These are phyloP conservation scores for Aspergillus transmontanensis DNA, from an alignment of 2,329 filamentous ascomycete genomes.

Conservation along the genomic window DNA sequence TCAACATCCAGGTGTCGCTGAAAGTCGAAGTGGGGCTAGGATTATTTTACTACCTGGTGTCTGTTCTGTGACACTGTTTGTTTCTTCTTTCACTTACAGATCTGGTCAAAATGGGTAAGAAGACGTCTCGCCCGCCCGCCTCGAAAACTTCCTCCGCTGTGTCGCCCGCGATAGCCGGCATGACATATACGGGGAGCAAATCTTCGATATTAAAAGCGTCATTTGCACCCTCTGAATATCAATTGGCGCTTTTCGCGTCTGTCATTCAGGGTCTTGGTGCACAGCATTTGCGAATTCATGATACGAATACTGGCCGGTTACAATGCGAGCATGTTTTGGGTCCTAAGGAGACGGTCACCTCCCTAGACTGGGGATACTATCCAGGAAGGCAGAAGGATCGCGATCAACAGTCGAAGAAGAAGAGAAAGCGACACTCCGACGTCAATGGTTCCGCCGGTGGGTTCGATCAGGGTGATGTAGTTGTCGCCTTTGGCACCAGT, in stretches of 20 bases:
- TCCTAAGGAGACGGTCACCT: conserved; percentile 51
- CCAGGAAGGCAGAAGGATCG: conserved; percentile 36
- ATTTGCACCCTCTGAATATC: conserved; percentile 54
- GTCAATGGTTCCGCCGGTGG: conserved; percentile 41
- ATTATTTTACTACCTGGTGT: conserved; percentile 9
- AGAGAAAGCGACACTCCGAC: conserved; percentile 51
- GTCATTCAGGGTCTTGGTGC: conserved; percentile 56
- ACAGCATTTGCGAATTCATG: conserved; percentile 56
- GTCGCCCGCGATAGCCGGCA: conserved; percentile 38
- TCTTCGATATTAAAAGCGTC: conserved; percentile 53
- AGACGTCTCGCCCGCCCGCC: conserved; percentile 44
- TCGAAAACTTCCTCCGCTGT: conserved; percentile 49
- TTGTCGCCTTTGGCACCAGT: conserved; percentile 54
- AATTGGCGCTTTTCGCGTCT: conserved; percentile 56
- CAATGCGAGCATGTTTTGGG: conserved; percentile 53
- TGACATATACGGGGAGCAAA: conserved; percentile 43
- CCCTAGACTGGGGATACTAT: conserved; percentile 55
- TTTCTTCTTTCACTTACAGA: conserved; percentile 8
- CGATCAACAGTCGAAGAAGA: conserved; percentile 50
- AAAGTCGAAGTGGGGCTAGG: conserved; percentile 17
- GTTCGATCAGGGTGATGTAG: conserved; percentile 43
- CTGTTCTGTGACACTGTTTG: conserved; percentile 7
- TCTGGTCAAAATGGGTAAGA: conserved; percentile 47
- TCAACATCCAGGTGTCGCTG: conserved; percentile 22
- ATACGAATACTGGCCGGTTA: conserved; percentile 52